Base-by-base conservation (phyloP, 2,329 filamentous ascomycete species). In the Ophiognomonia clavigignenti-juglandacearum region DNA sequence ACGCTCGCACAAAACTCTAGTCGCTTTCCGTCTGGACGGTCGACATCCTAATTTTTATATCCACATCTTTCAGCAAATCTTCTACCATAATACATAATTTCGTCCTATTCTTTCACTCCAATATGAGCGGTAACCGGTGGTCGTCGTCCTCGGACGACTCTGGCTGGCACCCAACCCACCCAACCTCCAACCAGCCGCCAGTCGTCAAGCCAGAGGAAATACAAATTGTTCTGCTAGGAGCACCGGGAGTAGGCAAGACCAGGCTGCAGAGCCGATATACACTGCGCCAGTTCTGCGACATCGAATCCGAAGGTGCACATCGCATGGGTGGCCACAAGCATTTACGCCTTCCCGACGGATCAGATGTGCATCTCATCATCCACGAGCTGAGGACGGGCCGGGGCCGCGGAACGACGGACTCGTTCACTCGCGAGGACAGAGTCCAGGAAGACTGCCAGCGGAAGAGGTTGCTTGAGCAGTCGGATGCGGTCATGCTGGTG, bases 401-500 rank as follows among this genome's bases (percentile, higher is more conserved):
- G 22, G 43, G 37, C 14, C n/a, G 44, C 11, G 36, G 20, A 10
- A 45, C 31, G 11, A 45, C 29, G 36, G 39, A 48, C 13, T 37
- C 45, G 3, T 29, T 26, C 14, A 39, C 32, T 14, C 31, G 24
- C 9, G 45, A 42, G n/a, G 39, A 48, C 11, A 32, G 32, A 13
- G 8, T 34, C 35, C 39, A 41, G 16, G 37, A 26, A 8, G 23
- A 31, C 27, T 18, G n/a, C n/a, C 22, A 32, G 7, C 27, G 47
- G 26, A 49, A 24, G 19, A 24, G 44, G 42, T 24, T 49, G 11
- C 13, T 49, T 27, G 47, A 45, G 37, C 42, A 45, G 47, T 41
- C 38, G 18, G 47, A 49, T 24, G 47, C 47, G 2, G 42, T 49
- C 23, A 49, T 49, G 47, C 42, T 49, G 9, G 10, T 45, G 13